Evolutionary conservation across 768 basidiomycete genomes (phyloP), one percentile per base, ranked within the genome.

Genomic region (Asterophora parasitica): DNA sequence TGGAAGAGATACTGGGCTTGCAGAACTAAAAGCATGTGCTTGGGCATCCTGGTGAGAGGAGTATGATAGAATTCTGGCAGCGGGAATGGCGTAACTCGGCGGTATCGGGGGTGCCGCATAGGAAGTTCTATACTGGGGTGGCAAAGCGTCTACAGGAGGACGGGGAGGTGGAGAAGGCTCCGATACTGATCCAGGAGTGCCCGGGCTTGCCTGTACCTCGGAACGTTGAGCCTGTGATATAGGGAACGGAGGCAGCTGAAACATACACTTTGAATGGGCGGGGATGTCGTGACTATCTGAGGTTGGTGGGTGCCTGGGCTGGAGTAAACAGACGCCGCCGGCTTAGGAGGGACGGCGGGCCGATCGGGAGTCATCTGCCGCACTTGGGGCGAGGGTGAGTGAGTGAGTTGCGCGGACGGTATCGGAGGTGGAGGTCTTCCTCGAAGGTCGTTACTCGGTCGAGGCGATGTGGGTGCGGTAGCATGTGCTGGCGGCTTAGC

Each of bases 401-500:
- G 26, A 15, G 59, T 49, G 4, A 40, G 17, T 13, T 56, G 57
- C 39, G 65, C 59, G 20, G 45, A 16, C 16, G 55, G 58, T 4
- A 66, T 46, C 34, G 68, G 63, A 10, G 70, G 71, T 17, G 69
- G 68, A 43, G 73, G 75, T 41, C 65, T 67, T 26, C 50, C 53
- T 43, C 55, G 56, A 43, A 57, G 60, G 16, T 41, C 51, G 31
- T 35, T 48, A 47, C 19, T 34, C 35, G 40, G 49, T 26, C 26
- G 57, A 39, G 53, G 41, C 8, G 45, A 17, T 40, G 19, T 26
- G 32, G 58, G 27, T 53, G 51, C 19, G 59, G 56, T 40, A 17
- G 46, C 39, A 30, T 60, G 35, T 16, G 63, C 52, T 57, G 71
- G 77, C 12, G 90, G 85, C 65, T 86, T 92, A 27, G 94, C 83